A percentile compares a stretch with the other conserved stretches of the same genome.
phyloP scores from a whole-genome alignment of 2,329 filamentous ascomycete species.

The Tothia fuscella region DNA sequence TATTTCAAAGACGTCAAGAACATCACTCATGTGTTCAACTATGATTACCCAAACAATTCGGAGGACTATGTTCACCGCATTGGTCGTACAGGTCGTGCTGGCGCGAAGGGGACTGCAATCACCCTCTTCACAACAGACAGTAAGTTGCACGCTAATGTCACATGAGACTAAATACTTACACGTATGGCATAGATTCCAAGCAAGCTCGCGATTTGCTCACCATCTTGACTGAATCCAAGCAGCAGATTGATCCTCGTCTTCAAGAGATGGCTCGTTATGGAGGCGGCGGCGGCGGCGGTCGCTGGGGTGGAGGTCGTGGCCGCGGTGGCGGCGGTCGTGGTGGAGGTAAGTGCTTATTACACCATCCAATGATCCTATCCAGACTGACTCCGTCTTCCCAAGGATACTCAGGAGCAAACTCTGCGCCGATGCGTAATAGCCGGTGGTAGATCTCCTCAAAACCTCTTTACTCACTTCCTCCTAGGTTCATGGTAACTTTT shows the following conservation, averaged over 20 bases:
- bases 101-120: slow-evolving; percentile 89
- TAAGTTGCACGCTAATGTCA: slow-evolving; percentile 42
- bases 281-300: slow-evolving; percentile 67
- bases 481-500: no score
- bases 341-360: slow-evolving; percentile 27
- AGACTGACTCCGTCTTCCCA: slow-evolving; percentile 11
- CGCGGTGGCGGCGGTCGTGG: slow-evolving; percentile 48
- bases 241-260: slow-evolving; percentile 92
- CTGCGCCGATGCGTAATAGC: slow-evolving; percentile 27
- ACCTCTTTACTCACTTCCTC: no score
- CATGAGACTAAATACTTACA: slow-evolving; percentile 19
- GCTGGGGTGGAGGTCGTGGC: slow-evolving; percentile 56
- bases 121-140: slow-evolving; percentile 99
- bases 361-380: slow-evolving; percentile 3
- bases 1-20: slow-evolving; percentile 92
- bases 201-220: slow-evolving; percentile 87
- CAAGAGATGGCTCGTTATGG: slow-evolving; percentile 92
- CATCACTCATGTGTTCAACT: slow-evolving; percentile 99
- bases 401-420: slow-evolving; percentile 28
- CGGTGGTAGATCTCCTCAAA: slow-evolving; percentile 30
- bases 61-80: slow-evolving; percentile 60
- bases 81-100: slow-evolving; percentile 58
- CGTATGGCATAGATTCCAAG: slow-evolving; percentile 32
- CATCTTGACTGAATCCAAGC: slow-evolving; percentile 91
- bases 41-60: slow-evolving; percentile 96